These are phyloP conservation scores for Xylaria sp. DNA, from an alignment of 2,329 filamentous ascomycete genomes.

Conservation along the genomic window DNA sequence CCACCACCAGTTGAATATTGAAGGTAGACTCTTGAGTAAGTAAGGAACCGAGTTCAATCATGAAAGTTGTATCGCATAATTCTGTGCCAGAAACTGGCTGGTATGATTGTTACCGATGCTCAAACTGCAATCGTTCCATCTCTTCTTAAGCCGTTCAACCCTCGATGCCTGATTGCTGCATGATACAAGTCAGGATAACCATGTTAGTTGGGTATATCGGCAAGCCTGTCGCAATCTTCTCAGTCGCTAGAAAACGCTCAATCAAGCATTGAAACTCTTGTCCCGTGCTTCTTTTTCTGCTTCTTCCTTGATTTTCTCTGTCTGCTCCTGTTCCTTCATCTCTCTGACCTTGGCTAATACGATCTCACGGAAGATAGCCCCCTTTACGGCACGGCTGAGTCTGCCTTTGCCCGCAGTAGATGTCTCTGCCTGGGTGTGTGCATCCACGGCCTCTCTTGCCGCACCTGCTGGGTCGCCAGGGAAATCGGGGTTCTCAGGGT, in stretches of 20 bases:
- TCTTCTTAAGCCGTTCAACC: not conserved
- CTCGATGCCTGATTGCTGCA: not conserved
- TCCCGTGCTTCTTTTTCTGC: slow-evolving; percentile 62
- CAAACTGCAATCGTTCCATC: slow-evolving; percentile 5
- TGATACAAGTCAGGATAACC: not conserved
- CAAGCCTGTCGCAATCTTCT: not conserved
- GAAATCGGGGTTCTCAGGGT: slow-evolving; percentile 78
- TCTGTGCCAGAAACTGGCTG: not conserved
- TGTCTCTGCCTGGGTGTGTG: slow-evolving; percentile 44
- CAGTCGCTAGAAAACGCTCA: not conserved
- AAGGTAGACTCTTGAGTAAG: slow-evolving; percentile 15
- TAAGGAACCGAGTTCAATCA: slow-evolving; percentile 17
- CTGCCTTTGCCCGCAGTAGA: slow-evolving; percentile 57
- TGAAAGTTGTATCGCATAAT: slow-evolving; percentile 11
- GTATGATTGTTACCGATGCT: not conserved
- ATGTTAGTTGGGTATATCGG: not conserved
- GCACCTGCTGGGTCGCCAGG: slow-evolving; percentile 71
- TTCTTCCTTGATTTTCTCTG: slow-evolving; percentile 72
- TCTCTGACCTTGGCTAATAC: slow-evolving; percentile 93
- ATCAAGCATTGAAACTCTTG: slow-evolving; percentile 49
- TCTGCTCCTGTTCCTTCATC: slow-evolving; percentile 87
- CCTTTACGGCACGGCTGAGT: slow-evolving; percentile 64
- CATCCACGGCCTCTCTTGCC: slow-evolving; percentile 57
- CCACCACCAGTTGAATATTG: slow-evolving; percentile 9
- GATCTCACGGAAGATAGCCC: slow-evolving; percentile 91